A percentile compares a stretch with the other conserved stretches of the same genome.
phyloP scores from a whole-genome alignment of 139 green algal species.

The Axilococcus clingmanii region DNA sequence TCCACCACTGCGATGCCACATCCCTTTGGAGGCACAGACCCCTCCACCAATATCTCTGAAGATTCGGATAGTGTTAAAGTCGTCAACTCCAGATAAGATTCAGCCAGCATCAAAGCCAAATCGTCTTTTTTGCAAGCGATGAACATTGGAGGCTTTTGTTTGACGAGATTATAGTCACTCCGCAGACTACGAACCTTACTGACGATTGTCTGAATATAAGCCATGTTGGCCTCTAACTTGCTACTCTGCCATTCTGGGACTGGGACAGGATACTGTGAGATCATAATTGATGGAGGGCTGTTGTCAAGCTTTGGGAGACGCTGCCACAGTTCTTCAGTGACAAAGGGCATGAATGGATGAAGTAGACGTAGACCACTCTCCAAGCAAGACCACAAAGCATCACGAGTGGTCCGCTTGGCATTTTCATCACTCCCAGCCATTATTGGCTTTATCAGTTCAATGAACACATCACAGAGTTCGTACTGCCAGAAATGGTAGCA shows the following conservation, averaged over 20 bases:
- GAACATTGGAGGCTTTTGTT: slow-evolving; percentile 66
- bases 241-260: slow-evolving; percentile 34
- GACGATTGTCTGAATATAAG: slow-evolving; percentile 27
- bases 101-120: slow-evolving; percentile 20
- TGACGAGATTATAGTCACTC: slow-evolving; percentile 68
- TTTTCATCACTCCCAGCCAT: slow-evolving; percentile 30
- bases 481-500: slow-evolving; percentile 93
- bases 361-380: slow-evolving; percentile 79
- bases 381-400: slow-evolving; percentile 72
- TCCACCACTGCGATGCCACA: slow-evolving; percentile 80
- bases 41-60: slow-evolving; percentile 9
- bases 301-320: slow-evolving; percentile 40
- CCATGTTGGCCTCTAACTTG: slow-evolving; percentile 59
- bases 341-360: slow-evolving; percentile 97
- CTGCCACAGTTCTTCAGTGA: slow-evolving; percentile 96
- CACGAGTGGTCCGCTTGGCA: slow-evolving; percentile 45
- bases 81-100: slow-evolving; percentile 29
- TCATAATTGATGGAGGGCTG: slow-evolving; percentile 61
- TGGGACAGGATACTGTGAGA: slow-evolving; percentile 56
- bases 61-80: slow-evolving; percentile 43
- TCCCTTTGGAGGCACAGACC: slow-evolving; percentile 37
- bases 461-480: slow-evolving; percentile 96
- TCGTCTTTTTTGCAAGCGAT: slow-evolving; percentile 33
- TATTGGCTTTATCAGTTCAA: slow-evolving; percentile 90
- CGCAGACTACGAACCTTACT: slow-evolving; percentile 42